phyloP scores from a whole-genome alignment of 2,329 filamentous ascomycete species.

The Chaetomium globosum region DNA sequence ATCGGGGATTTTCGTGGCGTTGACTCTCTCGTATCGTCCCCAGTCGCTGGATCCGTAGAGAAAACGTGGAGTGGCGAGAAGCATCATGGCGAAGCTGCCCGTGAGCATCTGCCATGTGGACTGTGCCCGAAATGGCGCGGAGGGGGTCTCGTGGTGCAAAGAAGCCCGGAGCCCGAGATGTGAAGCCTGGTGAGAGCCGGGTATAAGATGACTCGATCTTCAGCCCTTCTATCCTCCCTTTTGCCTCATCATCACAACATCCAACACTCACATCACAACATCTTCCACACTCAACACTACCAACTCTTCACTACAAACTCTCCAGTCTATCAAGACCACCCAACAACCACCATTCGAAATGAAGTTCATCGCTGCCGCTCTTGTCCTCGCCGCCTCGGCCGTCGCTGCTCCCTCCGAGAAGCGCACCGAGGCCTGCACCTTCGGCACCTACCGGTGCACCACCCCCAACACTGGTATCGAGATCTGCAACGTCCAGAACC shows the following conservation, averaged over 20 bases:
- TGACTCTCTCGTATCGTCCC: constrained; percentile 15
- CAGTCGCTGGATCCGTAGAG: constrained; percentile 10
- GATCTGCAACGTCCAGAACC: constrained; percentile 35
- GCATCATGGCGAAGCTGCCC: constrained; percentile 15
- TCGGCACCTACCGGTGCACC: constrained; percentile 38
- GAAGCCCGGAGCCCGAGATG: not conserved
- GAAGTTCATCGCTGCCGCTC: constrained; percentile 27
- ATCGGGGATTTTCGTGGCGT: not conserved
- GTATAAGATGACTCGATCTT: constrained; percentile 20
- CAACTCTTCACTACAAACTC: not conserved
- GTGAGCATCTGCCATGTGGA: constrained; percentile 11
- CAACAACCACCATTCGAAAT: constrained; percentile 22
- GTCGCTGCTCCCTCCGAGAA: constrained; percentile 25
- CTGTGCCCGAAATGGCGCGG: constrained; percentile 3
- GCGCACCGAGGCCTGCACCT: constrained; percentile 31
- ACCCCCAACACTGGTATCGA: constrained; percentile 35
- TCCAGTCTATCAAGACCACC: not conserved
- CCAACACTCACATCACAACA: constrained; percentile 19
- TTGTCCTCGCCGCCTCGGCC: constrained; percentile 25
- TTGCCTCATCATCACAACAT: constrained; percentile 21
- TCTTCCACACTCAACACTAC: not conserved
- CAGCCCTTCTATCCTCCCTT: not conserved
- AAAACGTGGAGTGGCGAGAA: not conserved
- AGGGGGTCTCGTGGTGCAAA: constrained; percentile 8
- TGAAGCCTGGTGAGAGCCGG: not conserved